Conservation (phyloP, 192 early-diverging fungal species). For the Coemansia sp. region DNA sequence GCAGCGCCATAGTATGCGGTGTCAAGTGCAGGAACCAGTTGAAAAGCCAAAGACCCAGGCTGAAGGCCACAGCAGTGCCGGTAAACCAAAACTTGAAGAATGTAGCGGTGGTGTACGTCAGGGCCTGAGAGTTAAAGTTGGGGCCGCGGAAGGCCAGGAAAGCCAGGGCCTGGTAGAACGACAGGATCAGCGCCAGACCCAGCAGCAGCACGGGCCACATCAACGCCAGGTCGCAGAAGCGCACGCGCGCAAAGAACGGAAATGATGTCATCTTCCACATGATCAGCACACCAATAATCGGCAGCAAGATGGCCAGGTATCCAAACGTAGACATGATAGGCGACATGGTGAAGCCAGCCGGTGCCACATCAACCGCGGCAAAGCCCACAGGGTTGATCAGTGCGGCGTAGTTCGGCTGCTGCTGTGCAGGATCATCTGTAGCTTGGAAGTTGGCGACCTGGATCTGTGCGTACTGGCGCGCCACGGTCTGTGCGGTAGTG, state of each 20-base stretch:
- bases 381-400: slow-evolving; percentile 29
- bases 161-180: slow-evolving; percentile 37
- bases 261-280: slow-evolving; percentile 47
- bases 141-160: slow-evolving; percentile 43
- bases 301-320: slow-evolving; percentile 19
- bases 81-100: slow-evolving; percentile 54
- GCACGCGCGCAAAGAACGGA: slow-evolving; percentile 29
- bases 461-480: slow-evolving; percentile 20
- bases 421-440: not conserved
- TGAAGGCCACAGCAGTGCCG: slow-evolving; percentile 18
- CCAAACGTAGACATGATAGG: slow-evolving; percentile 39
- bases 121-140: slow-evolving; percentile 25
- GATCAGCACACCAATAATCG: slow-evolving; percentile 31
- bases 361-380: slow-evolving; percentile 28
- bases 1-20: slow-evolving; percentile 28
- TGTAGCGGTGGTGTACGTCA: slow-evolving; percentile 30
- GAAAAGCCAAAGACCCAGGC: slow-evolving; percentile 38
- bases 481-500: slow-evolving; percentile 11
- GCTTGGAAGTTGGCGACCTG: slow-evolving; percentile 13
- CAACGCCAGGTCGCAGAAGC: slow-evolving; percentile 32
- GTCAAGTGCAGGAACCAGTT: slow-evolving; percentile 38
- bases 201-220: slow-evolving; percentile 43
- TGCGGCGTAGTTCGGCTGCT: slow-evolving; percentile 16
- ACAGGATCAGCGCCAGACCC: slow-evolving; percentile 25
- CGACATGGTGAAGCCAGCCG: slow-evolving; percentile 25